Evolutionary conservation across 169 alveolate genomes (phyloP).

Genomic region (Theileria equi): DNA sequence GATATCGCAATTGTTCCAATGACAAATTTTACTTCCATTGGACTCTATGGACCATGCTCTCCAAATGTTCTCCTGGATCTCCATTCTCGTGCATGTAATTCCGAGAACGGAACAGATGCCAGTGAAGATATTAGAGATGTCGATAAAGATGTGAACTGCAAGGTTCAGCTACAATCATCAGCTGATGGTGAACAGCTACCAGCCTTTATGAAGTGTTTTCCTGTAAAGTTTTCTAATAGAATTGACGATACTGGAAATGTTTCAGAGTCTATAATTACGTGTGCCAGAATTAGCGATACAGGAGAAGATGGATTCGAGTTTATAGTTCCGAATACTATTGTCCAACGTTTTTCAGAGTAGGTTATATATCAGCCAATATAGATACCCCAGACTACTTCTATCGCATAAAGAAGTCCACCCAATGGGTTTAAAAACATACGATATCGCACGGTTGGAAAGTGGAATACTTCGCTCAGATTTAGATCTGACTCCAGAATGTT

Average conservation of each 20-base stretch:
- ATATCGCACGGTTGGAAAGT: constrained; percentile 72
- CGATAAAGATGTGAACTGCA: background rate
- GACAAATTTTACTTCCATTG: constrained; percentile 31
- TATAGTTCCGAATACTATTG: constrained; percentile 45
- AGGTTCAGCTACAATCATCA: no score
- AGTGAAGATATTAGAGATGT: background rate
- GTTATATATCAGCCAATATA: background rate
- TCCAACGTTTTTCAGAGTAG: constrained; percentile 25
- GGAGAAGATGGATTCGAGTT: constrained; percentile 77
- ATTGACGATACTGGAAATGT: background rate
- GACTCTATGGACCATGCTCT: constrained; percentile 67
- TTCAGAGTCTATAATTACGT: no score
- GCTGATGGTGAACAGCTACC: background rate
- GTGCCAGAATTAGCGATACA: constrained; percentile 65
- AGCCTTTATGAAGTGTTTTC: constrained; percentile 32
- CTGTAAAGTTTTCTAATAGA: background rate
- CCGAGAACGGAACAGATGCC: background rate
- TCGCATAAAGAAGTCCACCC: constrained; percentile 36
- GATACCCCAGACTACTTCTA: constrained; percentile 20
- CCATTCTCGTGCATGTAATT: constrained; percentile 3
- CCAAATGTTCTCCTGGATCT: constrained; percentile 36
- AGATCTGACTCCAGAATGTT: constrained; percentile 66
- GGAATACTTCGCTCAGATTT: constrained; percentile 67
- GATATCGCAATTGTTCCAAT: constrained; percentile 56
- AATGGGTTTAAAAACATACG: constrained; percentile 70